Percentiles rank a stretch among this genome's conserved stretches.
These are phyloP conservation scores for Aspergillus uvarum DNA, from an alignment of 2,329 filamentous ascomycete genomes.

Conservation along the genomic window DNA sequence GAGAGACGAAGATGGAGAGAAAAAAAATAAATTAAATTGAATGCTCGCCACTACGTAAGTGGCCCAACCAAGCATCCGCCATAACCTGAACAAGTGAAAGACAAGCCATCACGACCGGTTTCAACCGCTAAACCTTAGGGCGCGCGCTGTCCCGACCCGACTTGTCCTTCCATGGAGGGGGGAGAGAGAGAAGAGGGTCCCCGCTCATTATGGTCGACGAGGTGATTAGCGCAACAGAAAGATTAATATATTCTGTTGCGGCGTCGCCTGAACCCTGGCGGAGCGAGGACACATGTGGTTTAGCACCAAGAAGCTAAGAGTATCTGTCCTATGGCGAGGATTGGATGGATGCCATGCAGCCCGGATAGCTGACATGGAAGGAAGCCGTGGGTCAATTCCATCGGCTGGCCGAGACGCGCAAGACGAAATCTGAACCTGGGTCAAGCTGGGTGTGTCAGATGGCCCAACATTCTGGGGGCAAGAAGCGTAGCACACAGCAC, in stretches of 20 bases:
- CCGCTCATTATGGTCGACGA: not conserved
- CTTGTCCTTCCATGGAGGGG: not conserved
- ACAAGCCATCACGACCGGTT: constrained; percentile 2
- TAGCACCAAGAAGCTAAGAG: not conserved
- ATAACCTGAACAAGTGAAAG: not conserved
- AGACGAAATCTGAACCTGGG: not conserved
- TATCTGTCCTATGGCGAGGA: not conserved
- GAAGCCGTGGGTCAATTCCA: constrained; percentile 1
- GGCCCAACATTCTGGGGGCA: not conserved
- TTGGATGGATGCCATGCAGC: constrained; percentile 5
- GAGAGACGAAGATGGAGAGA: not conserved
- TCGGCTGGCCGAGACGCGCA: constrained; percentile 5
- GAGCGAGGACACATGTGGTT: constrained; percentile 4
- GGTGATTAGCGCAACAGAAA: not conserved
- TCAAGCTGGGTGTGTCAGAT: not conserved
- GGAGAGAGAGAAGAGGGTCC: not conserved
- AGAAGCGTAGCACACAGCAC: not conserved
- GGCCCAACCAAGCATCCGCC: not conserved
- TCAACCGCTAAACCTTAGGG: constrained; percentile 4
- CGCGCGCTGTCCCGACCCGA: constrained; percentile 1
- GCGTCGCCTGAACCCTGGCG: not conserved
- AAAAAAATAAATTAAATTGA: not conserved
- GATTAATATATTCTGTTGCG: not conserved
- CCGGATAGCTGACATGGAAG: constrained; percentile 2
- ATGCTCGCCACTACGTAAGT: not conserved